These are phyloP conservation scores for Rhodamnia argentea DNA, from an alignment of 345 rosid genomes.

Conservation along the genomic window DNA sequence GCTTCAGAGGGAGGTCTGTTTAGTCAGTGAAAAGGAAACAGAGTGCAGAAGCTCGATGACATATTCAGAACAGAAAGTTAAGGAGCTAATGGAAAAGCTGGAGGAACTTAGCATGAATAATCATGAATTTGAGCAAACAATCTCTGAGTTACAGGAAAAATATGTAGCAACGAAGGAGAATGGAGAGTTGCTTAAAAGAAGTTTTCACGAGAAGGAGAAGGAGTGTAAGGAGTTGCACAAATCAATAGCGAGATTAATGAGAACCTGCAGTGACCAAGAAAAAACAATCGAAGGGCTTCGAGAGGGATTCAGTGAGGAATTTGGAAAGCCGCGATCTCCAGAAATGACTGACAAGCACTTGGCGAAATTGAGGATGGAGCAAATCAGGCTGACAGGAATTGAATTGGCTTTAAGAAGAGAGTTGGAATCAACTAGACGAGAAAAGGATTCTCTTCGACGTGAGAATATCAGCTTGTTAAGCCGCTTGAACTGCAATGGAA, in stretches of 20 bases:
- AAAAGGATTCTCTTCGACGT: slow-evolving; percentile 67
- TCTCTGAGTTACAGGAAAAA: slow-evolving; percentile 50
- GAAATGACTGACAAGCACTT: slow-evolving; percentile 37
- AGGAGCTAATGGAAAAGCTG: slow-evolving; percentile 38
- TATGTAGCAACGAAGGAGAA: slow-evolving; percentile 39
- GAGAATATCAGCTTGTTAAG: slow-evolving; percentile 76
- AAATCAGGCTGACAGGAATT: slow-evolving; percentile 70
- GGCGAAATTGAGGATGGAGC: slow-evolving; percentile 63
- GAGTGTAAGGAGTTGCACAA: slow-evolving; percentile 90
- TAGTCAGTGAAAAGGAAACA: slow-evolving; percentile 56
- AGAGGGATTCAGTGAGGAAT: slow-evolving; percentile 36
- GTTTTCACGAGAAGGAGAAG: slow-evolving; percentile 72
- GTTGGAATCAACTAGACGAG: slow-evolving; percentile 47
- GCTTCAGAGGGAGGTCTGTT: slow-evolving; percentile 75
- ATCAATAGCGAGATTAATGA: slow-evolving; percentile 50
- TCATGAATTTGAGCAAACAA: slow-evolving; percentile 27
- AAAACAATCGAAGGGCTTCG: slow-evolving; percentile 79
- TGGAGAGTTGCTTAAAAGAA: slow-evolving; percentile 42
- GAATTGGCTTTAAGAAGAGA: slow-evolving; percentile 78
- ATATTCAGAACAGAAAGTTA: slow-evolving; percentile 48
- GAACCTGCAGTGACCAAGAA: slow-evolving; percentile 79
- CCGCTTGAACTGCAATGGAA: slow-evolving; percentile 54
- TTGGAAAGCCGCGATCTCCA: slow-evolving; percentile 28
- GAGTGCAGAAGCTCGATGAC: slow-evolving; percentile 49
- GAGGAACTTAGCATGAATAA: slow-evolving; percentile 51